A percentile compares a stretch with the other conserved stretches of the same genome.
phyloP scores from a whole-genome alignment of 768 basidiomycete species.

The Russula dissimulans region DNA sequence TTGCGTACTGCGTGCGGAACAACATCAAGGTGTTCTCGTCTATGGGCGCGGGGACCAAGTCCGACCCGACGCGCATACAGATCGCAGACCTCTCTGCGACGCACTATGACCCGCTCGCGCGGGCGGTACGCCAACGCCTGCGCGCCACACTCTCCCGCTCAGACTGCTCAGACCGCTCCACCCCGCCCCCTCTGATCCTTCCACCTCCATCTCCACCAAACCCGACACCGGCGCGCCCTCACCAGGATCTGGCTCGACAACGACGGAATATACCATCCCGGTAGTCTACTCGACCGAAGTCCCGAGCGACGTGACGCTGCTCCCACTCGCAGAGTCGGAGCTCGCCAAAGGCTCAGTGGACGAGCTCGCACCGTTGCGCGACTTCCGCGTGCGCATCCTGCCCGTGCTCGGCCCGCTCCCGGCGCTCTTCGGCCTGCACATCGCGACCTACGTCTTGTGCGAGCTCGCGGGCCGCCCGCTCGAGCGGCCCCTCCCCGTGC shows the following conservation, averaged over 20 bases:
- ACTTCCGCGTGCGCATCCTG: constrained; percentile 88
- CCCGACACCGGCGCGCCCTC: background rate
- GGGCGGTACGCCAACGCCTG: constrained; percentile 74
- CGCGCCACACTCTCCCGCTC: constrained; percentile 33
- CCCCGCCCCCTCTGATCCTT: background rate
- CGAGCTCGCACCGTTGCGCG: constrained; percentile 83
- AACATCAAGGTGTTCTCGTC: constrained; percentile 88
- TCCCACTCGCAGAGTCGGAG: constrained; percentile 88
- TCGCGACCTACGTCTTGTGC: constrained; percentile 82
- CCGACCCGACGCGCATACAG: constrained; percentile 90
- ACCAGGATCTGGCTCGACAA: background rate
- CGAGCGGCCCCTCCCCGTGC: constrained; percentile 73
- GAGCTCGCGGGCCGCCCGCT: constrained; percentile 81
- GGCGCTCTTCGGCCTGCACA: constrained; percentile 83
- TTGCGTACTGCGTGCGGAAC: constrained; percentile 78
- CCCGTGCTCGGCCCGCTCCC: constrained; percentile 89
- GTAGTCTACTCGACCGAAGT: constrained; percentile 96
- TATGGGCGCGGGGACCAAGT: constrained; percentile 94
- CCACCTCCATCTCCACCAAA: background rate
- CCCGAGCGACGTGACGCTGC: constrained; percentile 75
- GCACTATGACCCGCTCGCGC: constrained; percentile 89
- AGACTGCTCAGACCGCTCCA: constrained; percentile 9
- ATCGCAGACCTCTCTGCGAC: constrained; percentile 92
- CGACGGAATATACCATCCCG: constrained; percentile 49
- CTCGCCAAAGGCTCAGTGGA: constrained; percentile 83